phyloP scores from a whole-genome alignment of 345 rosid genomes.

The Syzygium jambos region DNA sequence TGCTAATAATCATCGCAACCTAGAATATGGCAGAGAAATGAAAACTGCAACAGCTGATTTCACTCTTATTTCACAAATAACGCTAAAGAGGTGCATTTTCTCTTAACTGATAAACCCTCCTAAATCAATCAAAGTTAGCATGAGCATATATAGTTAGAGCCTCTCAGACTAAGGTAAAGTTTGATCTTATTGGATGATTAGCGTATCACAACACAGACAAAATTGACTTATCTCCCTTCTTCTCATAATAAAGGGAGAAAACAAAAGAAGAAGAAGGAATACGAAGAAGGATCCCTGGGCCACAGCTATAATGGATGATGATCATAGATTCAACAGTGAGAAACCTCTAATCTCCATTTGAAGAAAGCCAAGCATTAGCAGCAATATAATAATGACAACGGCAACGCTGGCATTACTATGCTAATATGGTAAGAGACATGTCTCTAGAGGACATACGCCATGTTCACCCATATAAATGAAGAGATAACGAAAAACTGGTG shows the following conservation, averaged over 20 bases:
- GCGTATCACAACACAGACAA: not conserved
- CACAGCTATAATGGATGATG: not conserved
- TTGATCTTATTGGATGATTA: not conserved
- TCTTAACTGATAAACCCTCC: not conserved
- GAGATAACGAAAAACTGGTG: not conserved
- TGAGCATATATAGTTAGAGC: not conserved
- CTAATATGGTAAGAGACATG: not conserved
- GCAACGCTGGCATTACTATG: not conserved
- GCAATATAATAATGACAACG: not conserved
- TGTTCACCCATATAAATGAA: not conserved
- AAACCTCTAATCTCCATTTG: not conserved
- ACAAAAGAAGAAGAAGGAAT: not conserved
- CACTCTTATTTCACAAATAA: not conserved
- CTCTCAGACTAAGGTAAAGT: not conserved
- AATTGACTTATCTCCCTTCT: not conserved
- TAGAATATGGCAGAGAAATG: not conserved
- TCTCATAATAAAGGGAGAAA: not conserved
- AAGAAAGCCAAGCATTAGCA: not conserved
- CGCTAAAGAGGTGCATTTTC: not conserved
- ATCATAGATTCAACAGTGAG: not conserved
- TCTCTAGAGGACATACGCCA: not conserved
- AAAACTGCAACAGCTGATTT: not conserved
- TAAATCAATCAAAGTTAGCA: not conserved
- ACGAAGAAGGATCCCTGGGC: not conserved
- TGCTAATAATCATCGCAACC: not conserved